These are phyloP conservation scores for Paradendryphiella salina DNA, from an alignment of 2,329 filamentous ascomycete species.

Conservation along the genomic window DNA sequence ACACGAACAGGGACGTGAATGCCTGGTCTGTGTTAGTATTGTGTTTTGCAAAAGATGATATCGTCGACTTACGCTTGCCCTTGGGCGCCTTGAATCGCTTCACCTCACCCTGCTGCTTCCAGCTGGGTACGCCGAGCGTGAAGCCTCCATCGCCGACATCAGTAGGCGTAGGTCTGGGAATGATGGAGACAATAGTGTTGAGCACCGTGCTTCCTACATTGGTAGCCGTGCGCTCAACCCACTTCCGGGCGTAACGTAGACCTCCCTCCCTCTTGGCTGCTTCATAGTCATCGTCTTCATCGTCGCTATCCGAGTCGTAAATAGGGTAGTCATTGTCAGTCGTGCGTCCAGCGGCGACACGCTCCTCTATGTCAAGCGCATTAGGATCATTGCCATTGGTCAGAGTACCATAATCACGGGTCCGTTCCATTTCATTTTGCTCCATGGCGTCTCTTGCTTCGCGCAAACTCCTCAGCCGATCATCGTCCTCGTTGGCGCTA, in stretches of 20 bases:
- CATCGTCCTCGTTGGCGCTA: conserved; percentile 47
- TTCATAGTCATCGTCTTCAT: conserved; percentile 73
- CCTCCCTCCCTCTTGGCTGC: conserved; percentile 77
- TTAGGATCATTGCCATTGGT: conserved; percentile 46
- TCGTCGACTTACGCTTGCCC: conserved; percentile 61
- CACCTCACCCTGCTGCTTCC: conserved; percentile 46
- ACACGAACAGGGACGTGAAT: conserved; percentile 96
- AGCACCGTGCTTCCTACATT: conserved; percentile 47
- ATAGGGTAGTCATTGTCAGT: conserved; percentile 75
- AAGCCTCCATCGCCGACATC: conserved; percentile 49
- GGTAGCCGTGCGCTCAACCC: conserved; percentile 55
- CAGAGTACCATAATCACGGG: conserved; percentile 53
- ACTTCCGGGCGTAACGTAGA: conserved; percentile 69
- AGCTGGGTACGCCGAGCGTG: conserved; percentile 50
- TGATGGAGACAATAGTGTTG: conserved; percentile 35
- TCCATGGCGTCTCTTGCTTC: conserved; percentile 56
- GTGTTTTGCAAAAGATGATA: not conserved
- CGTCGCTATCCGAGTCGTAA: conserved; percentile 89
- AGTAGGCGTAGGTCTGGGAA: conserved; percentile 49
- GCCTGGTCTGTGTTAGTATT: conserved; percentile 50
- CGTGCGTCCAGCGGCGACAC: conserved; percentile 66
- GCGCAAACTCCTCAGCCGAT: conserved; percentile 53
- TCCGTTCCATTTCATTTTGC: conserved; percentile 55
- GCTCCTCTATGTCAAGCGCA: conserved; percentile 76
- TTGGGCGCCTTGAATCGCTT: conserved; percentile 70